phyloP scores from a whole-genome alignment of 176 grass and related monocot genomes.

The Rhynchospora pubera region DNA sequence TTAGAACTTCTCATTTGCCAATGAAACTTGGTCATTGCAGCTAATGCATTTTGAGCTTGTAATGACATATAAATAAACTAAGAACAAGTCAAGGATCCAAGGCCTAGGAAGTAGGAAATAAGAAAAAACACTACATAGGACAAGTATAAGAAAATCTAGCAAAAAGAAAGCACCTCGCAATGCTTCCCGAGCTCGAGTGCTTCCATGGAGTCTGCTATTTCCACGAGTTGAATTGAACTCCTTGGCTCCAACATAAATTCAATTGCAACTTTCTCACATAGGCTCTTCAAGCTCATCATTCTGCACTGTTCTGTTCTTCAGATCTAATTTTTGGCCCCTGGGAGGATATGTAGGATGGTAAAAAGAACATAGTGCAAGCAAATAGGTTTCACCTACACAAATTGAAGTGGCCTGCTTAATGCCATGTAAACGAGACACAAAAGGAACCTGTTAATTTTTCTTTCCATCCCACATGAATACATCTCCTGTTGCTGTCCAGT shows the following conservation, averaged over 20 bases:
- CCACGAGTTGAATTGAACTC: slow-evolving; percentile 84
- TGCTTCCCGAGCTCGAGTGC: slow-evolving; percentile 79
- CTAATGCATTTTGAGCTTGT: too few relatives aligned
- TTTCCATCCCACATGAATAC: slow-evolving; percentile 98
- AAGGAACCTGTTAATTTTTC: slow-evolving; percentile 56
- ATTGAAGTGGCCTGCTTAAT: slow-evolving; percentile 82
- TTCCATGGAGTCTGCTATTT: slow-evolving; percentile 91
- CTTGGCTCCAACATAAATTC: slow-evolving; percentile 80
- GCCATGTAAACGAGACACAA: slow-evolving; percentile 68
- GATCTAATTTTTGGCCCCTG: slow-evolving; percentile 35
- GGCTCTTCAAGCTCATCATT: slow-evolving; percentile 51
- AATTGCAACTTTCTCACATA: slow-evolving; percentile 92
- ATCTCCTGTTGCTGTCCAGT: slow-evolving; percentile 91
- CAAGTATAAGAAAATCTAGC: neutral
- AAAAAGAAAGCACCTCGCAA: slow-evolving; percentile 58
- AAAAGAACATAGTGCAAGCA: slow-evolving; percentile 74
- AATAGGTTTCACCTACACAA: slow-evolving; percentile 97
- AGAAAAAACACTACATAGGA: neutral
- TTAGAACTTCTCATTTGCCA: too few relatives aligned
- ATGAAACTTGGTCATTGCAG: too few relatives aligned
- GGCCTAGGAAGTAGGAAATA: neutral
- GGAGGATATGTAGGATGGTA: slow-evolving; percentile 73
- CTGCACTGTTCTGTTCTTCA: slow-evolving; percentile 29
- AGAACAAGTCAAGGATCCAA: neutral
- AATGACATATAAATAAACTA: neutral